Base-by-base conservation (phyloP, 164 flowering plant species). In the grape (Vitis vinifera) region DNA sequence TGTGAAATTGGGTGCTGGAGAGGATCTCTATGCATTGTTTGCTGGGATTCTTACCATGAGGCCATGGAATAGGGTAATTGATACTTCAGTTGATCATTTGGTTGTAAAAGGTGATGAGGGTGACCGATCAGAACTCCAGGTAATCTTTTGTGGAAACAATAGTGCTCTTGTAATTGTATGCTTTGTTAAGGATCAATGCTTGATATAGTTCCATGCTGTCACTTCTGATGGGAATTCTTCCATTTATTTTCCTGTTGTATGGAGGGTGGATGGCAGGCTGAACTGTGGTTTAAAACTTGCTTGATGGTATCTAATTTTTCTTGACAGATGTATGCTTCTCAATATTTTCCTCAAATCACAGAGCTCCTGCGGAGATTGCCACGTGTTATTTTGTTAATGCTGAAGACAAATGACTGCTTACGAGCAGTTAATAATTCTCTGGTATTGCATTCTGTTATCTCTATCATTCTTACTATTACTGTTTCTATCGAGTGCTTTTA, bases 1-100 rank as follows among this genome's bases (percentile, higher is more conserved):
- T 76, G 84, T 76, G 58, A 95, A 95, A 78, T 70, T 95, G 80
- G 99, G 99, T 82, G 98, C 98, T 69, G 99, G 99, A 63, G 98
- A 95, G 52, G 99, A 95, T 81, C 85, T 95, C 12, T 90, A 89
- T 84, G 87, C 85, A 49, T 73, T 93, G 15, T 95, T 95, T 82
- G 98, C 99, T 2, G 98, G 96, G 55, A 83, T 95, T 78, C 94
- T 95, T 64, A 95, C 99, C 19, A 95, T 95, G 99, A 86, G 88
- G 76, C 98, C 99, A 15, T 93, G 99, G 99, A 79, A 87, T 69
- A 84, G 87, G 73, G 93, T 95, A 69, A 82, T 90, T 65, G 97
- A 95, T 71, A 76, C 88, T 52, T 70, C 99, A 63, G 87, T 88
- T 59, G 97, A 95, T 81, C 98, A 95, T 84, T 84, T 95, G 77